A percentile compares a stretch with the other conserved stretches of the same genome.
Evolutionary conservation across 768 basidiomycete genomes (phyloP).

Genomic region (Fomitopsis serialis): DNA sequence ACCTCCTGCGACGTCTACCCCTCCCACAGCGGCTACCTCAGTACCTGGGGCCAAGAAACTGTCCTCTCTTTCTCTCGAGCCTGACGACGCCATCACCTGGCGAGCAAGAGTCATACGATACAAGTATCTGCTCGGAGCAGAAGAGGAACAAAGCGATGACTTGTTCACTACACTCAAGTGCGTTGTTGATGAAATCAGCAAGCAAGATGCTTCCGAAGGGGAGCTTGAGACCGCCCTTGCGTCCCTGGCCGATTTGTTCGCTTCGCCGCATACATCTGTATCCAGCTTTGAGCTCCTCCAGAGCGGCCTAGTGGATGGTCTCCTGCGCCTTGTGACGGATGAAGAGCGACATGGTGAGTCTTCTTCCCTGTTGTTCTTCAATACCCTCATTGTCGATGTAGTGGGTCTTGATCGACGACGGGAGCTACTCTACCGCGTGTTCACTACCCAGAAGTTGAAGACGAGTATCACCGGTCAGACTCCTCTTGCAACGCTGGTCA

Average conservation of each 20-base stretch:
- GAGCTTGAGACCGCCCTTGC: slow-evolving; percentile 56
- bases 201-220: slow-evolving; percentile 51
- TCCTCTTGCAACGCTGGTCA: slow-evolving; percentile 76
- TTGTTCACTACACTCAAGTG: slow-evolving; percentile 58
- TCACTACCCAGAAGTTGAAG: slow-evolving; percentile 52
- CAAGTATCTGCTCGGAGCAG: slow-evolving; percentile 62
- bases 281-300: slow-evolving; percentile 96
- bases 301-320: slow-evolving; percentile 85
- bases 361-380: slow-evolving; percentile 2
- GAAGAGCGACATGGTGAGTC: slow-evolving; percentile 50
- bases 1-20: slow-evolving; percentile 28
- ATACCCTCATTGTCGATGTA: slow-evolving; percentile 23
- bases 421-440: slow-evolving; percentile 74
- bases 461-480: slow-evolving; percentile 41
- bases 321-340: slow-evolving; percentile 79
- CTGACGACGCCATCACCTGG: slow-evolving; percentile 87
- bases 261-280: slow-evolving; percentile 69
- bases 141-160: slow-evolving; percentile 51
- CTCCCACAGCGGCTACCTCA: slow-evolving; percentile 36
- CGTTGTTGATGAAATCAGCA: slow-evolving; percentile 61
- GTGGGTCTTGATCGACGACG: slow-evolving; percentile 64
- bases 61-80: slow-evolving; percentile 65
- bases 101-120: slow-evolving; percentile 89
- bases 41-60: slow-evolving; percentile 66
- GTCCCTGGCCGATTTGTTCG: slow-evolving; percentile 78